Evolutionary conservation across 2,329 filamentous ascomycete species (phyloP).

Genomic region (Zymoseptoria brevis): DNA sequence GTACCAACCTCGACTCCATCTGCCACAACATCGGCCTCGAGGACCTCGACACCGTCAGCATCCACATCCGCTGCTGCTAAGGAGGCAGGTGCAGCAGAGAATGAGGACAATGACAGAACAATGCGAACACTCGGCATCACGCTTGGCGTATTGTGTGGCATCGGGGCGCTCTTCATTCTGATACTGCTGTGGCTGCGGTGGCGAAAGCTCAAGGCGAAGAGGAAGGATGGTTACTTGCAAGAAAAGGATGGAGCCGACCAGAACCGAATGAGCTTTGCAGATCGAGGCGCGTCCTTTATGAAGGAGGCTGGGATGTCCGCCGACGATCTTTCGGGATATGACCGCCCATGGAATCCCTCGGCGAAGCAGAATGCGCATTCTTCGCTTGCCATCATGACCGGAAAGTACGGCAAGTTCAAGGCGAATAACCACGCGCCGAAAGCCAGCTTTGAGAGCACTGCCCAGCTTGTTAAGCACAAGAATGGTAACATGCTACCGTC

Average conservation of each 20-base stretch:
- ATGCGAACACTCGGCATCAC: conserved; percentile 68
- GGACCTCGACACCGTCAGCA: conserved; percentile 28
- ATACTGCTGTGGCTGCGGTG: conserved; percentile 62
- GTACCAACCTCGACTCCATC: conserved; percentile 22
- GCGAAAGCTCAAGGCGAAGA: conserved; percentile 50
- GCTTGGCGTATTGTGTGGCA: conserved; percentile 70
- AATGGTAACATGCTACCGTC: conserved; percentile 35
- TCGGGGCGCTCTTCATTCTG: conserved; percentile 61
- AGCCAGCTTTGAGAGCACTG: conserved; percentile 52
- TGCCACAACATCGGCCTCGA: conserved; percentile 30
- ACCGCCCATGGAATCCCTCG: conserved; percentile 4
- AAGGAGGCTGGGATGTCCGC: conserved; percentile 41
- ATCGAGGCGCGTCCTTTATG: conserved; percentile 46
- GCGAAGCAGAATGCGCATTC: conserved; percentile 18
- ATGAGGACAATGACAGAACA: conserved; percentile 34
- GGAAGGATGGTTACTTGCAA: conserved; percentile 37
- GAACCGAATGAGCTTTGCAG: conserved; percentile 42
- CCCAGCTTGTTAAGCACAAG: conserved; percentile 53
- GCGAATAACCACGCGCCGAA: conserved; percentile 36
- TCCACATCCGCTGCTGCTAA: conserved; percentile 30
- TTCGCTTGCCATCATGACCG: conserved; percentile 45
- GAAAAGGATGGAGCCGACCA: conserved; percentile 29
- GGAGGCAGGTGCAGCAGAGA: conserved; percentile 28
- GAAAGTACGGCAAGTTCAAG: conserved; percentile 45
- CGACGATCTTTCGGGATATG: conserved; percentile 21